Percentiles rank a stretch among this genome's conserved stretches.
phyloP scores from a whole-genome alignment of 257 asterid species.

The Scutellaria baicalensis region DNA sequence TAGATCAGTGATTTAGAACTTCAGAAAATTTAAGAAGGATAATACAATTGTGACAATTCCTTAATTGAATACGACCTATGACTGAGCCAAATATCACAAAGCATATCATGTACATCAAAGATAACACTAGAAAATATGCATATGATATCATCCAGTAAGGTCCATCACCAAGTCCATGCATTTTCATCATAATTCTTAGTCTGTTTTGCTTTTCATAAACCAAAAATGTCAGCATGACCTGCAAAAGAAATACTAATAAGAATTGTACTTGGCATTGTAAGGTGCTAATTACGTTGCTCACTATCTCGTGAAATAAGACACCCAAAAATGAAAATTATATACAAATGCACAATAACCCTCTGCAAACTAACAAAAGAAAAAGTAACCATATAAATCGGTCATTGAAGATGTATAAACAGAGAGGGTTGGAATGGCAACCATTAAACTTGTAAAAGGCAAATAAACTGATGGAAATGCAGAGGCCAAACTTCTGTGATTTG shows the following conservation, averaged over 20 bases:
- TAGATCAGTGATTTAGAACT: slow-evolving; percentile 6
- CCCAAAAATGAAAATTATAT: background rate
- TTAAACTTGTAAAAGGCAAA: background rate
- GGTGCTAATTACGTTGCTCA: background rate
- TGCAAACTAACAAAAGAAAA: background rate
- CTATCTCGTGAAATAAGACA: background rate
- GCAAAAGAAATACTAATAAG: slow-evolving; percentile 9
- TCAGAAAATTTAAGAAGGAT: background rate
- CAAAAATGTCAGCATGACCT: slow-evolving; percentile 71
- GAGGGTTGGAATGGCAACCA: background rate
- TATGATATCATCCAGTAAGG: slow-evolving; percentile 98
- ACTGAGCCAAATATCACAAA: slow-evolving; percentile 82
- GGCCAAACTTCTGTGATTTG: background rate
- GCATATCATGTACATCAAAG: slow-evolving; percentile 66
- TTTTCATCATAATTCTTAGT: slow-evolving; percentile 98
- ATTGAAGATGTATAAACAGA: background rate
- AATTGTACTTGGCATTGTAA: background rate
- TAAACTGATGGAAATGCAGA: slow-evolving; percentile 8
- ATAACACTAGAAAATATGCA: slow-evolving; percentile 80
- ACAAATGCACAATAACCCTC: background rate
- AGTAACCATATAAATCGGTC: background rate
- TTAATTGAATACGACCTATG: slow-evolving; percentile 44
- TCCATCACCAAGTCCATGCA: slow-evolving; percentile 97
- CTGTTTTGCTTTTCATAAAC: slow-evolving; percentile 85
- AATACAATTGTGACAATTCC: background rate